These are phyloP conservation scores for Neocucurbitaria cava DNA, from an alignment of 2,329 filamentous ascomycete genomes.

Conservation along the genomic window DNA sequence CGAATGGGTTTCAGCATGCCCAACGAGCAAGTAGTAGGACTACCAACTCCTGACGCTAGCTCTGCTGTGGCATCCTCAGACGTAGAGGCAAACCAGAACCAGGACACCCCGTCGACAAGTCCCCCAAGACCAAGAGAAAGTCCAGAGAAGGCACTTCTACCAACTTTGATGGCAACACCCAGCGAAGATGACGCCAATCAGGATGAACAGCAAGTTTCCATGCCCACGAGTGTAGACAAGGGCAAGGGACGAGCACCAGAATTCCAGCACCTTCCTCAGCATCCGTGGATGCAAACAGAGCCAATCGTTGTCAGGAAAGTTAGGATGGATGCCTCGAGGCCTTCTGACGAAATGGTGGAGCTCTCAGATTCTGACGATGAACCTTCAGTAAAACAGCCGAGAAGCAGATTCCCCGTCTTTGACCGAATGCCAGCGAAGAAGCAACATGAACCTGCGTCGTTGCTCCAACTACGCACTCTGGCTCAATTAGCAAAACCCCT, in stretches of 20 bases:
- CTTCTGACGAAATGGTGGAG: conserved; percentile 31
- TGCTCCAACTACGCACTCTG: conserved; percentile 74
- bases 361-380: conserved; percentile 65
- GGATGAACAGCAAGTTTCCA: conserved; percentile 6
- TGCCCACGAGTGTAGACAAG: conserved; percentile 56
- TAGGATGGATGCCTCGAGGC: conserved; percentile 8
- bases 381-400: conserved; percentile 65
- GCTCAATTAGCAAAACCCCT: conserved; percentile 73
- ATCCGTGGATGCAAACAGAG: conserved; percentile 27
- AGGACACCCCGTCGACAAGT: conserved; percentile 55
- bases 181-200: conserved; percentile 4
- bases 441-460: conserved; percentile 67
- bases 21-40: conserved; percentile 14
- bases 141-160: conserved; percentile 6
- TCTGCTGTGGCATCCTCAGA: conserved; percentile 69
- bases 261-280: conserved; percentile 42
- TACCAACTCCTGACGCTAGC: conserved; percentile 49
- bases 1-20: conserved; percentile 75
- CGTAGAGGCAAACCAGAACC: conserved; percentile 47
- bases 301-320: conserved; percentile 21
- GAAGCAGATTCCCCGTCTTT: conserved; percentile 62
- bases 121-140: conserved; percentile 41
- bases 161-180: conserved; percentile 1
- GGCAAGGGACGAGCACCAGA: conserved; percentile 66
- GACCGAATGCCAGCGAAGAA: conserved; percentile 70